phyloP scores from a whole-genome alignment of 176 grass and related monocot species.

The Musa acuminata region DNA sequence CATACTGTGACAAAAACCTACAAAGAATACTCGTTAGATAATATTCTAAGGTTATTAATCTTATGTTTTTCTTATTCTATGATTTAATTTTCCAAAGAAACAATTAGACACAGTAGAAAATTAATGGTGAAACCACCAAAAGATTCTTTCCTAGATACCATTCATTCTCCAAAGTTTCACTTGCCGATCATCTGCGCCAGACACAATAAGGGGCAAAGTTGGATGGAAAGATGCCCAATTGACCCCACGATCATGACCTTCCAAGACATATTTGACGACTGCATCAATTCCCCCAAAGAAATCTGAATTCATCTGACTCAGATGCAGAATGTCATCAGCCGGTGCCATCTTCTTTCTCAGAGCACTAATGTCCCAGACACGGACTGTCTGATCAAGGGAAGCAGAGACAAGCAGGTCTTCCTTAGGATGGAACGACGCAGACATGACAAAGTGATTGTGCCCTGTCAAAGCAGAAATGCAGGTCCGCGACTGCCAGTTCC shows the following conservation, averaged over 20 bases:
- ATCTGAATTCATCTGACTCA: slow-evolving; percentile 86
- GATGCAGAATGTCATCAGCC: slow-evolving; percentile 63
- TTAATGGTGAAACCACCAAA: too few relatives aligned
- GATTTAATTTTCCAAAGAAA: too few relatives aligned
- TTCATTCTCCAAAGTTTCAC: slow-evolving; percentile 93
- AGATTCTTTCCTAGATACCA: slow-evolving; percentile 32
- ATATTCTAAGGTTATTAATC: too few relatives aligned
- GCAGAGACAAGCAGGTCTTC: slow-evolving; percentile 82
- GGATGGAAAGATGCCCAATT: slow-evolving; percentile 92
- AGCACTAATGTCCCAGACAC: slow-evolving; percentile 77
- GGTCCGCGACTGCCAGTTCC: slow-evolving; percentile 89
- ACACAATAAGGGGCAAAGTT: slow-evolving; percentile 70
- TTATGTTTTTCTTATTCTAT: too few relatives aligned
- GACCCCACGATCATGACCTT: slow-evolving; percentile 17
- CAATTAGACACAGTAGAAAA: neutral
- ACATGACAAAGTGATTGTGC: slow-evolving; percentile 98
- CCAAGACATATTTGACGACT: slow-evolving; percentile 77
- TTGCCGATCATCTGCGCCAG: slow-evolving; percentile 83
- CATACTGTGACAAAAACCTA: too few relatives aligned
- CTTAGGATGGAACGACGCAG: slow-evolving; percentile 81
- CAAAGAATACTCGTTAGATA: too few relatives aligned
- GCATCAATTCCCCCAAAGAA: slow-evolving; percentile 81
- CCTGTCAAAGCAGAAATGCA: slow-evolving; percentile 72
- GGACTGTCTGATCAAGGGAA: slow-evolving; percentile 75
- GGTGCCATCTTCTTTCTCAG: slow-evolving; percentile 73